A percentile compares a stretch with the other conserved stretches of the same genome.
Evolutionary conservation across 2,329 filamentous ascomycete genomes (phyloP).

Genomic region (Paecilomyces niveus): DNA sequence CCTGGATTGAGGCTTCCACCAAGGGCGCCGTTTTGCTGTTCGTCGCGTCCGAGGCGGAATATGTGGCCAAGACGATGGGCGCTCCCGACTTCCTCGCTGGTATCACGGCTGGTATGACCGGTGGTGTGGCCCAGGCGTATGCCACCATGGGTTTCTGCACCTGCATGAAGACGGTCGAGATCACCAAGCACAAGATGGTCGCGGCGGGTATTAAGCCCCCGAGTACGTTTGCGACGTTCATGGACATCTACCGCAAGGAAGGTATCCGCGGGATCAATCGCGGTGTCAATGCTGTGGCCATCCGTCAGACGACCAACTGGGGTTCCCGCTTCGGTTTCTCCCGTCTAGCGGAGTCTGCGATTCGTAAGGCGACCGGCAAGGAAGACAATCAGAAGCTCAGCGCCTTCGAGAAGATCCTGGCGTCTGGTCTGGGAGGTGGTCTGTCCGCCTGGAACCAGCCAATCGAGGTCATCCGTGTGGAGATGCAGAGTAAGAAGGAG

Average conservation of each 20-base stretch:
- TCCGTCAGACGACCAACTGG: conserved; percentile 99
- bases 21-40: conserved; percentile 99
- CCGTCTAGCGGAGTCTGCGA: conserved; percentile 82
- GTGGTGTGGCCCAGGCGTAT: conserved; percentile 95
- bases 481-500: conserved; percentile 99
- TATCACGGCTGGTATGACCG: conserved; percentile 84
- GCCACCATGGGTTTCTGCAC: conserved; percentile 99
- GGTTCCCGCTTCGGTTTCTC: conserved; percentile 91
- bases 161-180: conserved; percentile 99
- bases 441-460: conserved; percentile 98
- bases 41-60: conserved; percentile 97
- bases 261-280: conserved; percentile 95
- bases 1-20: conserved; percentile 99
- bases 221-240: conserved; percentile 92
- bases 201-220: conserved; percentile 73
- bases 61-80: conserved; percentile 76
- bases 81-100: conserved; percentile 81
- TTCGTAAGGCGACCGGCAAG: conserved; percentile 73
- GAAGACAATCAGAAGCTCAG: conserved; percentile 69
- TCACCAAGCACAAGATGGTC: conserved; percentile 95
- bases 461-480: conserved; percentile 98
- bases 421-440: conserved; percentile 82
- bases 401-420: conserved; percentile 79
- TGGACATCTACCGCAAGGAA: conserved; percentile 92
- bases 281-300: conserved; percentile 96